Conservation (phyloP, 1,284 basidiomycete genomes). For the Cerioporus squamosus region DNA sequence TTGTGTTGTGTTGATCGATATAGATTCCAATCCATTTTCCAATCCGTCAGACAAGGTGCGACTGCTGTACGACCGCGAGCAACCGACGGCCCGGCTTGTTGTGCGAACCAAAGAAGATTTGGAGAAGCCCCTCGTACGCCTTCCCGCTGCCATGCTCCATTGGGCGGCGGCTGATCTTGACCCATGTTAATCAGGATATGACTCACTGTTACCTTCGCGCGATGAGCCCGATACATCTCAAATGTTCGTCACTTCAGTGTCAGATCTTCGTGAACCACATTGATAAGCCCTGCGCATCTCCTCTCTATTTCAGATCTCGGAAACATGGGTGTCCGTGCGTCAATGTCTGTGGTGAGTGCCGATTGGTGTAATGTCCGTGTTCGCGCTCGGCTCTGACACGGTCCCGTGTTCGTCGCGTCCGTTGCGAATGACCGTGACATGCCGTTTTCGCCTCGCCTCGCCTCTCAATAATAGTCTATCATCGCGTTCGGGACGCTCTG, state of each 20-base stretch:
- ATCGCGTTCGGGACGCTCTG: constrained; percentile 84
- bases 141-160: not conserved
- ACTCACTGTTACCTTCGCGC: constrained; percentile 87
- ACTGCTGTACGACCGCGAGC: constrained; percentile 79
- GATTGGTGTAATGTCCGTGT: too few species aligned
- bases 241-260: constrained; percentile 55
- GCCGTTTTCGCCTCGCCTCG: not conserved
- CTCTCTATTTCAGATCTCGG: constrained; percentile 58
- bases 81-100: constrained; percentile 80
- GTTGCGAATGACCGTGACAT: too few species aligned
- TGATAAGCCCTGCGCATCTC: not conserved
- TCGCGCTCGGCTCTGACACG: not conserved
- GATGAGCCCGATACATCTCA: constrained; percentile 90
- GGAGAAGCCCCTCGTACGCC: constrained; percentile 65
- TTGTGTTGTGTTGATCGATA: not conserved
- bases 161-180: not conserved
- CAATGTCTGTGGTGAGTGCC: constrained; percentile 77
- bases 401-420: not conserved
- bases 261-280: not conserved
- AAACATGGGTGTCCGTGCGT: constrained; percentile 84
- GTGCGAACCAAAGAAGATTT: constrained; percentile 71
- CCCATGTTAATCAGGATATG: constrained; percentile 61
- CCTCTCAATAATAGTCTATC: constrained; percentile 62
- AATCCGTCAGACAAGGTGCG: constrained; percentile 72
- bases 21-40: not conserved